phyloP scores from a whole-genome alignment of 495 filamentous ascomycete species.

The Choiromyces venosus region DNA sequence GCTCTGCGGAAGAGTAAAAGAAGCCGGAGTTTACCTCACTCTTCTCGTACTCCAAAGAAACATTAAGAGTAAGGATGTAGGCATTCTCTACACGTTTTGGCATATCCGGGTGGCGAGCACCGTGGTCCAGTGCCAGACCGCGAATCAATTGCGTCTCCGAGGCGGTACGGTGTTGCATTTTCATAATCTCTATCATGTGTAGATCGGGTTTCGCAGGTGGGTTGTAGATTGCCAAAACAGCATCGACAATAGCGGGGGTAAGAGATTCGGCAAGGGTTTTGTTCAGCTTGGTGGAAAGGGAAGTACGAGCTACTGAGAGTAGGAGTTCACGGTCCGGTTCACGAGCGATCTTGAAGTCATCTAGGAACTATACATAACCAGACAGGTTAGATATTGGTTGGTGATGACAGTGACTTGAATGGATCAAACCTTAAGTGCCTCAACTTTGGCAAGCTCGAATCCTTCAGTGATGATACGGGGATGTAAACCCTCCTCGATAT shows the following conservation, averaged over 20 bases:
- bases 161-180: constrained; percentile 96
- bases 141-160: constrained; percentile 93
- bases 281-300: constrained; percentile 90
- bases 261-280: constrained; percentile 80
- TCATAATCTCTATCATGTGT: constrained; percentile 99
- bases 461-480: constrained; percentile 95
- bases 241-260: constrained; percentile 89
- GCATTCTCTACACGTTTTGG: constrained; percentile 93
- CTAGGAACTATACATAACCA: constrained; percentile 64
- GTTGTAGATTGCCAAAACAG: constrained; percentile 88
- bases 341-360: constrained; percentile 80
- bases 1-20: constrained; percentile 95
- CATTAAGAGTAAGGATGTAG: constrained; percentile 89
- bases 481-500: constrained; percentile 90
- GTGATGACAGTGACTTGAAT: not conserved
- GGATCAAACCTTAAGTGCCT: constrained; percentile 70
- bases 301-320: constrained; percentile 87
- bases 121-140: constrained; percentile 89
- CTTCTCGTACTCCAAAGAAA: constrained; percentile 98
- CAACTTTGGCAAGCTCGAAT: constrained; percentile 92
- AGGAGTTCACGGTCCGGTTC: constrained; percentile 91
- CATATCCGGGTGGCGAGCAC: constrained; percentile 97
- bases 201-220: constrained; percentile 87
- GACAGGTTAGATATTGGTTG: constrained; percentile 24
- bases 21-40: constrained; percentile 98